Evolutionary conservation across 345 rosid genomes (phyloP), one percentile per base, ranked within the genome.

Genomic region (Aethionema arabicum): DNA sequence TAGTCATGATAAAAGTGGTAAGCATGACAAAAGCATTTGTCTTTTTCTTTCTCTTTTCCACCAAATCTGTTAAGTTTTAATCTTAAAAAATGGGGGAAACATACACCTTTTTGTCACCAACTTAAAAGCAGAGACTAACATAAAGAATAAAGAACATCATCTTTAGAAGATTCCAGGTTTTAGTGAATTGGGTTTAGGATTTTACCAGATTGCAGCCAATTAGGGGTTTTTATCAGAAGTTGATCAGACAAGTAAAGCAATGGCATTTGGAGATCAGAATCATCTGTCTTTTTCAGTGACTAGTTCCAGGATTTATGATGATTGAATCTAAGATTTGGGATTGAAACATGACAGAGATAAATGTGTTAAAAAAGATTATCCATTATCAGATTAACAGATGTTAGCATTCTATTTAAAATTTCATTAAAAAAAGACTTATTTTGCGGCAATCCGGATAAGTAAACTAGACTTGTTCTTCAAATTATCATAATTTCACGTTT

Each of bases 21-120:
- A 62, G 63, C 74, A 70, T 70, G 68, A 56, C 74, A 70, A 63
- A 35, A 62, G 52, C 64, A 56, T 63, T 56, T 50, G 63, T 70
- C 65, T 70, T 15, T 41, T 63, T 70, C 64, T 49, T 69, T 52
- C 48, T 21, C 9, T 30, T 55, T 39, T 48, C 48, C 68, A 69
- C 57, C 38, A 41, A 56, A 56, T 62, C 43, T 61, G n/a, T 54
- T 40, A 6, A 35, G 38, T 35, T 35, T 35, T 35, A 5, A n/a
- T 37, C 14, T 41, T 4, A 43, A 3, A 52, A 8, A 50, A 8
- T 35, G 0, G 6, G 21, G 32, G 35, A 1, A 3, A 27, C 30
- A 14, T 0, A 49, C 50, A 7, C 4, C 2, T 32, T 39, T 15
- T 48, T 56, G 38, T 37, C 36, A 3, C 31, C 9, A 62, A 30